Conservation (phyloP, 768 basidiomycete genomes). For the Sporobolomyces phaffii region DNA sequence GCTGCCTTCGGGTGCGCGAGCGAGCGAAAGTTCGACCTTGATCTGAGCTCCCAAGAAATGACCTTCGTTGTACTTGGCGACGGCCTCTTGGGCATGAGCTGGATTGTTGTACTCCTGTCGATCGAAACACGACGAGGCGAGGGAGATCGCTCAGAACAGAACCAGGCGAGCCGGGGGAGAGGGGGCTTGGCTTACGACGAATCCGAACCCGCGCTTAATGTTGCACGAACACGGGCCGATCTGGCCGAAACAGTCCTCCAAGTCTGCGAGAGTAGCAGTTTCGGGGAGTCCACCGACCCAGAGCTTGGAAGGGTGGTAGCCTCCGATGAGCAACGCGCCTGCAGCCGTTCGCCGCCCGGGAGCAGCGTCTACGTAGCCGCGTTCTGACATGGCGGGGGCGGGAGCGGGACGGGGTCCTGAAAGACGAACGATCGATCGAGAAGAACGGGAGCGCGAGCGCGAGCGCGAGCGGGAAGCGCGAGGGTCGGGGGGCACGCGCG, state of each 20-base stretch:
- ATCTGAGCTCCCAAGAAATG: slow-evolving; percentile 43
- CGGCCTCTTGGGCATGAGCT: slow-evolving; percentile 35
- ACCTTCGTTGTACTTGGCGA: slow-evolving; percentile 42
- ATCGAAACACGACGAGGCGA: neutral
- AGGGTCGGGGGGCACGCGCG: neutral
- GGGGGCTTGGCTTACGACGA: slow-evolving; percentile 43
- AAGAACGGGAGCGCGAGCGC: neutral
- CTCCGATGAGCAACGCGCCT: slow-evolving; percentile 30
- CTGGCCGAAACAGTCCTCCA: slow-evolving; percentile 43
- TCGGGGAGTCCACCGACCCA: slow-evolving; percentile 43
- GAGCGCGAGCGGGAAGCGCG: neutral
- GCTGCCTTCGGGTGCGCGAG: slow-evolving; percentile 2
- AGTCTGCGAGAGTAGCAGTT: slow-evolving; percentile 37
- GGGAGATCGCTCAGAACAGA: too few relatives aligned
- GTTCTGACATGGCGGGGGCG: slow-evolving; percentile 12
- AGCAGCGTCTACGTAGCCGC: slow-evolving; percentile 23
- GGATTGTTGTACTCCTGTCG: slow-evolving; percentile 37
- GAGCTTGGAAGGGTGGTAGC: slow-evolving; percentile 37
- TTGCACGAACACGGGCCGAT: slow-evolving; percentile 36
- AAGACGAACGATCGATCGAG: neutral
- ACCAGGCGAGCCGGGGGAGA: too few relatives aligned
- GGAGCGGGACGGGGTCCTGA: neutral
- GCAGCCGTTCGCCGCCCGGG: slow-evolving; percentile 24
- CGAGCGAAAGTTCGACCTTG: slow-evolving; percentile 40
- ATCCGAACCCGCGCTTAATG: slow-evolving; percentile 42